These are phyloP conservation scores for Pholiota molesta DNA, from an alignment of 768 basidiomycete species.

Conservation along the genomic window DNA sequence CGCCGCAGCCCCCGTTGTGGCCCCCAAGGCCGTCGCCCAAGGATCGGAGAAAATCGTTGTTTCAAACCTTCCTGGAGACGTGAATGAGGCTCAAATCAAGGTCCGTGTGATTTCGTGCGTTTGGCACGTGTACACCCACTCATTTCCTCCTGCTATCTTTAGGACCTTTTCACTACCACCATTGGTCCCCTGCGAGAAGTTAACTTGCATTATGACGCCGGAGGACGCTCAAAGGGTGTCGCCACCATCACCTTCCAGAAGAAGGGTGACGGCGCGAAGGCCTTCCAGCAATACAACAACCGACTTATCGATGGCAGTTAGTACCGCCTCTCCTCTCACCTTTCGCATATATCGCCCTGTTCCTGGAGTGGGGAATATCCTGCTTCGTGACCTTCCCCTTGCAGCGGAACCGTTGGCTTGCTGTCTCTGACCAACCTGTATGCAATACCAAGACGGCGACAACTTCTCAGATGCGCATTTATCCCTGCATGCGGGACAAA, in stretches of 20 bases:
- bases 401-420: slow-evolving; percentile 44
- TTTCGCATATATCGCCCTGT: slow-evolving; percentile 34
- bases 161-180: slow-evolving; percentile 94
- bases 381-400: slow-evolving; percentile 37
- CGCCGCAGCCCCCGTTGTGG: slow-evolving; percentile 43
- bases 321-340: slow-evolving; percentile 69
- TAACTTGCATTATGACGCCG: slow-evolving; percentile 80
- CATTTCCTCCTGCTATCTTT: slow-evolving; percentile 4
- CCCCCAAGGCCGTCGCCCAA: slow-evolving; percentile 44
- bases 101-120: slow-evolving; percentile 46
- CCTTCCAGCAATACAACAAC: slow-evolving; percentile 94
- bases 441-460: slow-evolving; percentile 10
- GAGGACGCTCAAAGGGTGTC: slow-evolving; percentile 88
- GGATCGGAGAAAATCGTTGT: slow-evolving; percentile 92
- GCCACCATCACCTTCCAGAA: slow-evolving; percentile 85
- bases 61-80: slow-evolving; percentile 90
- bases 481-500: not conserved
- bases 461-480: slow-evolving; percentile 19
- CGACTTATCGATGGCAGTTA: slow-evolving; percentile 99
- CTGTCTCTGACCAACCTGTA: slow-evolving; percentile 42
- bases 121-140: not conserved
- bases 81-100: slow-evolving; percentile 92
- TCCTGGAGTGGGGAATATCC: slow-evolving; percentile 25
- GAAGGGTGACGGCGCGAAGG: slow-evolving; percentile 90
- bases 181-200: slow-evolving; percentile 87